These are phyloP conservation scores for Geranium incanum DNA, from an alignment of 441 rosid species.

Conservation along the genomic window DNA sequence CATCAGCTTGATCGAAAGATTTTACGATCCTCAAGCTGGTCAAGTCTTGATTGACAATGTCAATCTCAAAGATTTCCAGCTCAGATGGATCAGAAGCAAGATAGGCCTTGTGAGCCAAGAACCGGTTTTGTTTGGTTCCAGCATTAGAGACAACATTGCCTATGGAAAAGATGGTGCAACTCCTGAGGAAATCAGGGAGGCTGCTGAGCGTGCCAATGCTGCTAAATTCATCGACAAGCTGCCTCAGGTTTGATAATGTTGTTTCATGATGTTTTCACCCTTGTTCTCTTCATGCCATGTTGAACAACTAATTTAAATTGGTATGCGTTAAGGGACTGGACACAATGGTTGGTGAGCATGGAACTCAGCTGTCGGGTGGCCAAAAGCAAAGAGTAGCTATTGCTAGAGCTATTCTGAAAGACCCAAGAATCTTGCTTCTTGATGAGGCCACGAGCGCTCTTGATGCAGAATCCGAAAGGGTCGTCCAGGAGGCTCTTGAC, in stretches of 20 bases:
- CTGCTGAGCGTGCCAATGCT: conserved; percentile 63
- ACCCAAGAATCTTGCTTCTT: conserved; percentile 58
- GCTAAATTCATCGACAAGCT: conserved; percentile 61
- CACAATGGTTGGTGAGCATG: conserved; percentile 78
- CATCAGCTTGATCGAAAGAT: conserved; percentile 65
- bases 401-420: conserved; percentile 68
- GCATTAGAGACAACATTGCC: conserved; percentile 56
- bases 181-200: conserved; percentile 47
- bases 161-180: conserved; percentile 65
- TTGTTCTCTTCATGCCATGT: neutral
- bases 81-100: conserved; percentile 58
- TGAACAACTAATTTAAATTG: neutral
- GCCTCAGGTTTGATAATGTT: conserved; percentile 41
- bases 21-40: conserved; percentile 72
- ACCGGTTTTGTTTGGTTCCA: conserved; percentile 57
- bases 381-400: conserved; percentile 81
- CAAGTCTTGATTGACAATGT: conserved; percentile 56
- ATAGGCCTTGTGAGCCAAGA: conserved; percentile 78
- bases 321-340: conserved; percentile 35
- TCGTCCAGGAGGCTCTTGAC: conserved; percentile 64
- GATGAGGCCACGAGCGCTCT: conserved; percentile 81
- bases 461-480: conserved; percentile 65
- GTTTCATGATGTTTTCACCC: neutral
- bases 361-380: conserved; percentile 71
- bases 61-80: conserved; percentile 43